Evolutionary conservation across 768 basidiomycete genomes (phyloP), one percentile per base, ranked within the genome.

Genomic region (Sarcodon aspratus): DNA sequence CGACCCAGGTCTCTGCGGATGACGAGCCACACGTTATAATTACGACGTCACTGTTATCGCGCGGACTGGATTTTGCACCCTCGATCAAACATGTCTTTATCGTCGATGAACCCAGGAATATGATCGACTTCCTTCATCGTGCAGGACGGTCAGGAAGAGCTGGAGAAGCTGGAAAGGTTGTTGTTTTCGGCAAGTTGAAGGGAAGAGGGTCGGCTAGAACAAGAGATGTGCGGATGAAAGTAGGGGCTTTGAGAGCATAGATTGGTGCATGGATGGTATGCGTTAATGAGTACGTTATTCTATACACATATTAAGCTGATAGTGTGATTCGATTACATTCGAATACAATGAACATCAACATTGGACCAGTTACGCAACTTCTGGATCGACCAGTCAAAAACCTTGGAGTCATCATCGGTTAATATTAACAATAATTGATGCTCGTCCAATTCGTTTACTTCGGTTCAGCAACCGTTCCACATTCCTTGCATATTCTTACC

Each of bases 81-180:
- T 67, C 68, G n/a, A 78, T 95, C 55, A 73, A 75, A 52, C 80
- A 93, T 57, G 85, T 95, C 3, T 84, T 96, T 62, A 82, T 95
- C 54, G 73, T 88, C 18, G 93, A 95, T 55, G 79, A 86, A 58
- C 92, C 93, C 15, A 69, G 85, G 55, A 94, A 91, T 61, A 86
- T 85, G 73, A 75, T 94, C 36, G 93, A 96, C 63, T 94, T 95
- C 61, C 62, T 96, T 51, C 93, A 96, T 65, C 80, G 93, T 4
- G 93, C 93, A 0, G 93, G 93, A 12, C 69, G 93, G 44, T 75
- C 85, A 0, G 91, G 82, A 2, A 69, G 91, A 32, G 89, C 88
- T 4, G 87, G 87, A 0, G 62, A 73, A 59, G 60, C 63, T 27
- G 87, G 85, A 1, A 79, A 73, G 54, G 88, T 90, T 0, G 79